Evolutionary conservation across 1,284 basidiomycete species (phyloP).

Genomic region (Boletus hoseneyae): DNA sequence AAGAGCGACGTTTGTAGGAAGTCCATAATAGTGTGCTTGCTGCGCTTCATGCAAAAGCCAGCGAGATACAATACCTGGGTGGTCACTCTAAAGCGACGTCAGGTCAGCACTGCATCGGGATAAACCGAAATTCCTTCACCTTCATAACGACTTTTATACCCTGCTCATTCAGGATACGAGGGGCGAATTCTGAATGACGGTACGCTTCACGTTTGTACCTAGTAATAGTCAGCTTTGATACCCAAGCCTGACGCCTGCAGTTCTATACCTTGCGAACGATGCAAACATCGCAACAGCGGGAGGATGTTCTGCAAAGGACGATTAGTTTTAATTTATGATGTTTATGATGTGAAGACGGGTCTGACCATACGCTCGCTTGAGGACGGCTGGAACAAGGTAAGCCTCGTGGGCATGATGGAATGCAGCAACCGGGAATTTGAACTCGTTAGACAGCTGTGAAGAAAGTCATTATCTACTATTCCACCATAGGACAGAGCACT

Average conservation of each 20-base stretch:
- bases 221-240: not conserved
- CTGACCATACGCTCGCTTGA: slow-evolving; percentile 69
- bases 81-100: slow-evolving; percentile 49
- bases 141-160: slow-evolving; percentile 44
- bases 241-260: not conserved
- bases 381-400: slow-evolving; percentile 76
- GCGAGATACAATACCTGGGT: slow-evolving; percentile 63
- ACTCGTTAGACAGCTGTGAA: slow-evolving; percentile 65
- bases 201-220: slow-evolving; percentile 69
- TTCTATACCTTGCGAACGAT: slow-evolving; percentile 48
- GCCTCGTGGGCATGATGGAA: slow-evolving; percentile 89
- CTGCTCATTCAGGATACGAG: slow-evolving; percentile 27
- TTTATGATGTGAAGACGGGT: slow-evolving; percentile 33
- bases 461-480: not conserved
- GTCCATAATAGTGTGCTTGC: slow-evolving; percentile 60
- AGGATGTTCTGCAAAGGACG: slow-evolving; percentile 39
- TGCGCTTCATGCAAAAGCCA: slow-evolving; percentile 70
- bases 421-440: slow-evolving; percentile 76
- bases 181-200: slow-evolving; percentile 41
- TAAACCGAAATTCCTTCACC: slow-evolving; percentile 25
- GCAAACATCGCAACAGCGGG: slow-evolving; percentile 83
- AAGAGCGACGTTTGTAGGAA: slow-evolving; percentile 45
- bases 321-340: slow-evolving; percentile 10
- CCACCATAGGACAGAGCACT: not conserved
- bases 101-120: not conserved